phyloP scores from a whole-genome alignment of 345 rosid species.

The Camelina laxa region DNA sequence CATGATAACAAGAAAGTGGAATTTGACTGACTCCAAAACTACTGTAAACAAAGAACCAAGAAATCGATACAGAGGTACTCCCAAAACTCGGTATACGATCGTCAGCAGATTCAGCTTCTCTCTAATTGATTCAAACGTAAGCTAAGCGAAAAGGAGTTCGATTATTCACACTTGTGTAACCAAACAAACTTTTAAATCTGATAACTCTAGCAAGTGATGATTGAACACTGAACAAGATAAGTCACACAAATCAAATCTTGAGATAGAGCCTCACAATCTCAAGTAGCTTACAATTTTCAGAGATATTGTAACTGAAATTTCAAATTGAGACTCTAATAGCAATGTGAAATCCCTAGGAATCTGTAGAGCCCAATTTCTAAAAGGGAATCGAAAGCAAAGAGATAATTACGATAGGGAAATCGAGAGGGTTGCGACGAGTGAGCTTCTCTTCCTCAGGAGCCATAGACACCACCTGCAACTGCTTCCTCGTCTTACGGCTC shows the following conservation, averaged over 20 bases:
- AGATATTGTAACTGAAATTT: not conserved
- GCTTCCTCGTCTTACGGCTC: not conserved
- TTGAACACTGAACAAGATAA: not conserved
- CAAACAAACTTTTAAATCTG: not conserved
- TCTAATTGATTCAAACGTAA: not conserved
- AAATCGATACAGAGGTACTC: not conserved
- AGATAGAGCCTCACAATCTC: not conserved
- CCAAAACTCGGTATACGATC: not conserved
- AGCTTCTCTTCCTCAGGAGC: conserved; percentile 1
- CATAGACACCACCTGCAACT: not conserved
- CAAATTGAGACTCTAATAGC: not conserved
- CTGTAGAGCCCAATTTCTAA: not conserved
- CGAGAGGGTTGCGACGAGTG: conserved; percentile 2
- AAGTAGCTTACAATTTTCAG: not conserved
- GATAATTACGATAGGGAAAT: not conserved
- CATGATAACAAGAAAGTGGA: not conserved
- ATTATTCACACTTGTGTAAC: not conserved
- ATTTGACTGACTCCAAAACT: not conserved
- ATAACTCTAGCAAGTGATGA: not conserved
- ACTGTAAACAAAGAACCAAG: not conserved
- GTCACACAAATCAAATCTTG: not conserved
- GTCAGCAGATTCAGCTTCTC: not conserved
- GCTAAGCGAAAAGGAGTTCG: not conserved
- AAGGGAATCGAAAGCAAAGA: not conserved
- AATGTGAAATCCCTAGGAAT: not conserved